Evolutionary conservation across 768 basidiomycete species (phyloP), one percentile per base, ranked within the genome.

Genomic region (Nidularia pulvinata): DNA sequence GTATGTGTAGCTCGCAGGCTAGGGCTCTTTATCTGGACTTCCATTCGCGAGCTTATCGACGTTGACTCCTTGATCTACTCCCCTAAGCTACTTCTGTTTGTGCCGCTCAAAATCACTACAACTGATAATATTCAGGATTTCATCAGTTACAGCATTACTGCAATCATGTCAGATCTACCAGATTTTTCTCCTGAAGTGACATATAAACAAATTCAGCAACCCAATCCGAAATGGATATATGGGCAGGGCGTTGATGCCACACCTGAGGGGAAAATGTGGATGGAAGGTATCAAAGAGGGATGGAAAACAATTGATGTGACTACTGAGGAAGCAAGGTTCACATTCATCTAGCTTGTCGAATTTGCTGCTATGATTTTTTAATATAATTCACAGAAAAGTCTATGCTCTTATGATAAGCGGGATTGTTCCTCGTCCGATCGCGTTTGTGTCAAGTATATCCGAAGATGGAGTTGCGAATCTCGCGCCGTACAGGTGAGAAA

Each of bases 371-470:
- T 19, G 13, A 25, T 11, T 25, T 48, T 48, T 19, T 16, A 35
- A 30, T 19, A 9, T 43, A 19, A 32, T 32, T 46, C 1, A 30
- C 46, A 75, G 74, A 47, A 59, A 60, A 35, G 25, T 76, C 6
- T 85, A 88, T 59, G 67, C 68, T 10, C 59, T 85, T 50, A 61
- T 86, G 57, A 74, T 76, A 7, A 77, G 77, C 43, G 85, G 82
- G 10, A 73, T 88, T 46, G 71, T 75, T 6, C 89, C 88, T 2
- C 79, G 89, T 42, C 88, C 88, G 7, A 72, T 90, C 51, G 89
- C 83, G 0, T 85, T 91, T 56, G 80, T 89, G n/a, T 88, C 86
- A 6, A 77, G 83, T 6, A 57, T 84, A 37, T 80, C 80, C 5
- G 69, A 68, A 13, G 65, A 78, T 49, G 86, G 85, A 0, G 59